These are phyloP conservation scores for Crithidia expoeki DNA, from an alignment of 208 protist genomes.

Conservation along the genomic window DNA sequence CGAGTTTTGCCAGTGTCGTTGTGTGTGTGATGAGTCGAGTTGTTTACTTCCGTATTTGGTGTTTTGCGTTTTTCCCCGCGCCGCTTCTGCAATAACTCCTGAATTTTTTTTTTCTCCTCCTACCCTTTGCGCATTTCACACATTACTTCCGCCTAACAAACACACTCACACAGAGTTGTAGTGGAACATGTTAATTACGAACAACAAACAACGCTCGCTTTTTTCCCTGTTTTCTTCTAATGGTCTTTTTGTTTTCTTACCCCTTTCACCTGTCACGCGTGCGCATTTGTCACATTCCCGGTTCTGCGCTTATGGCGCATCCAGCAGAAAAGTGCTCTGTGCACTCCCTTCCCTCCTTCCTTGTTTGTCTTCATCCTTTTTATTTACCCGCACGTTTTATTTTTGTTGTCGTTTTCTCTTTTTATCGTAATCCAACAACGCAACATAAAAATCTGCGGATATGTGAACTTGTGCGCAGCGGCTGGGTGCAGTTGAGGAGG, in stretches of 20 bases:
- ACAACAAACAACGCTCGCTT: neutral
- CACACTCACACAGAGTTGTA: too few relatives aligned
- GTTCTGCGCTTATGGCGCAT: neutral
- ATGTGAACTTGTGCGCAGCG: neutral
- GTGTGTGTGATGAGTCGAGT: conserved; percentile 1
- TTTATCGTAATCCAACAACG: neutral
- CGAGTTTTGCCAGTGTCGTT: neutral
- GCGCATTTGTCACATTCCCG: neutral
- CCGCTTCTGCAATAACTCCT: too few relatives aligned
- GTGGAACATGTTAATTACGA: too few relatives aligned
- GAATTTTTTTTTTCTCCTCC: too few relatives aligned
- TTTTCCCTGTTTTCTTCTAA: neutral
- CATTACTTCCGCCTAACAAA: neutral
- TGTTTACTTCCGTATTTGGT: too few relatives aligned
- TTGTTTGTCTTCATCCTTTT: neutral
- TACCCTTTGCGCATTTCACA: neutral
- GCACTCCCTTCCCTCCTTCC: neutral
- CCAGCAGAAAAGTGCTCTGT: neutral
- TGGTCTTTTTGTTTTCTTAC: conserved; percentile 1
- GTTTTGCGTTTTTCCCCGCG: neutral
- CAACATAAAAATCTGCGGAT: neutral
- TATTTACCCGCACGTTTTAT: neutral
- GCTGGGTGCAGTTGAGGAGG: neutral
- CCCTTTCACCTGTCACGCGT: neutral
- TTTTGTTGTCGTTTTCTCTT: neutral